Evolutionary conservation across 805 yeast species (phyloP), one percentile per base, ranked within the genome.

Genomic region (Saccharomycopsis sp.): DNA sequence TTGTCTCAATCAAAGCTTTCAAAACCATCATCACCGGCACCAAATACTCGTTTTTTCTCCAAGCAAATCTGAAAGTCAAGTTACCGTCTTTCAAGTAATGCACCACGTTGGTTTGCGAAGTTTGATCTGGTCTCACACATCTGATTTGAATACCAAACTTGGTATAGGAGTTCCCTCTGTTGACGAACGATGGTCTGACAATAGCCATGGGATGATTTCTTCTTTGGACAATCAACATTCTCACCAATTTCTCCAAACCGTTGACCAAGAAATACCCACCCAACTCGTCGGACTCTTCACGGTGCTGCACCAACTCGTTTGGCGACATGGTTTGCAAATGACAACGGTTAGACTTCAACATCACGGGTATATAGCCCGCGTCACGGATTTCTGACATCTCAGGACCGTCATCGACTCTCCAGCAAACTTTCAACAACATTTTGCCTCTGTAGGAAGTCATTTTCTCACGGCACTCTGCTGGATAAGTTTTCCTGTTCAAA

Each of bases 191-290:
- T 25, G 95, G 94, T 66, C 98, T 85, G 45, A 87, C 80, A 54
- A 92, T 77, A 9, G 97, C 97, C 96, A 92, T 86, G 18, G 97
- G 95, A 58, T 88, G 96, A 60, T 92, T 92, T 63, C 98, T 75
- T 61, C 97, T 80, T 65, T 89, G 98, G 15, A 92, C 96, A 67
- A 92, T 86, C 61, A 92, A 75, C 97, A 92, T 86, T 65, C 98
- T 84, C 54, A 92, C 77, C 54, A 92, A 70, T 63, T 92, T 92
- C 63, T 92, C 98, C 52, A 89, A 88, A 69, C 98, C 98, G 59
- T 89, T 89, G 47, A 89, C 88, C 52, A 87, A 75, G 61, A 92
- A 92, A 61, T 92, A 92, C 30, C 98, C 98, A 49, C 98, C 98
- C 47, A 87, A 66, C 59, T 92, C 98, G 60, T 92, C 98, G 30